Percentiles rank a stretch among this genome's conserved stretches.
Evolutionary conservation across 2,329 filamentous ascomycete genomes (phyloP).

Genomic region (Epichloe sibirici): DNA sequence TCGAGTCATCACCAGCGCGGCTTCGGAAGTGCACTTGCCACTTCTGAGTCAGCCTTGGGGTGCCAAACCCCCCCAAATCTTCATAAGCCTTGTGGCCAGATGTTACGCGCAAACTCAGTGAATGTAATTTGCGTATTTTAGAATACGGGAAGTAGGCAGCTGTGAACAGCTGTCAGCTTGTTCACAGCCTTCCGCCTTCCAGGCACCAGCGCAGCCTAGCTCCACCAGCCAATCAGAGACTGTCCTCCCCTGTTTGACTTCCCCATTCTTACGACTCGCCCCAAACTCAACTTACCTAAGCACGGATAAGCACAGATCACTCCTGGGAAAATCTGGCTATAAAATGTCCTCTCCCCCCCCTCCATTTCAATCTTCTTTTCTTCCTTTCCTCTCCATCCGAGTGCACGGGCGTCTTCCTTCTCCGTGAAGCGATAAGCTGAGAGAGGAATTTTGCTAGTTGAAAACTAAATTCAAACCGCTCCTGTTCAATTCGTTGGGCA

Average conservation of each 20-base stretch:
- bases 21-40: too few relatives aligned
- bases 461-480: constrained; percentile 70
- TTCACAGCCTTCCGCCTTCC: too few relatives aligned
- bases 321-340: constrained; percentile 13
- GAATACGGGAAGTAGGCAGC: background rate
- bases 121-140: background rate
- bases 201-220: background rate
- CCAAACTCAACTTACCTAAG: constrained; percentile 6
- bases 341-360: constrained; percentile 18
- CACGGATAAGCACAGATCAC: constrained; percentile 3
- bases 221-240: background rate
- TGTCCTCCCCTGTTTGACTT: background rate
- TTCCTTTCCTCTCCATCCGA: constrained; percentile 39
- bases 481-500: constrained; percentile 51
- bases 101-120: too few relatives aligned
- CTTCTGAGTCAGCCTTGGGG: too few relatives aligned
- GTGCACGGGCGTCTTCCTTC: constrained; percentile 56
- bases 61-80: too few relatives aligned
- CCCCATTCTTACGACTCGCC: background rate
- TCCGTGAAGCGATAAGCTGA: constrained; percentile 53
- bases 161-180: background rate
- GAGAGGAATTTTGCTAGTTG: constrained; percentile 83
- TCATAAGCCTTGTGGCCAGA: too few relatives aligned
- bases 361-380: constrained; percentile 21
- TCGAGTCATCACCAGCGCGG: too few relatives aligned